Conservation (phyloP, 2,329 filamentous ascomycete genomes). For the Apiospora malaysiana region DNA sequence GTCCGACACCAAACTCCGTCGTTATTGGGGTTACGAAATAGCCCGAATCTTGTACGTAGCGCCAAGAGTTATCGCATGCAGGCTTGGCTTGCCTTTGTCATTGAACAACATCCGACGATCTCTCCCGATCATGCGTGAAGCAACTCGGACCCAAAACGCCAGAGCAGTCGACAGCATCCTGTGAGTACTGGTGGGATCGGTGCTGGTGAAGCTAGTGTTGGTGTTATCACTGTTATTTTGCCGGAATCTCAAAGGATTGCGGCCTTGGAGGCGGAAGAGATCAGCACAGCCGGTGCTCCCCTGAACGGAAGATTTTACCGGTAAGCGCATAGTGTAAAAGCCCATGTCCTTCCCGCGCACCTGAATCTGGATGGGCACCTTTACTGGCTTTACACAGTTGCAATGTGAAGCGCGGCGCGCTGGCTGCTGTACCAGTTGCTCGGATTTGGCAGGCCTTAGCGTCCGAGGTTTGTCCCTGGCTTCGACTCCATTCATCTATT, state of each 20-base stretch:
- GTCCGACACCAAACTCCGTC: background rate
- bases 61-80: background rate
- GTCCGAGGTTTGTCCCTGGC: background rate
- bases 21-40: background rate
- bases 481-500: background rate
- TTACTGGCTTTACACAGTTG: background rate
- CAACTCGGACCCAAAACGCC: background rate
- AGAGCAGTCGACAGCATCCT: background rate
- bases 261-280: background rate
- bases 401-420: background rate
- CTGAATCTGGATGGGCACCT: background rate
- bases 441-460: constrained; percentile 8
- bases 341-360: background rate
- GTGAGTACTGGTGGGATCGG: background rate
- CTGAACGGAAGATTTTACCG: constrained; percentile 4
- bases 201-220: background rate
- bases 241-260: background rate
- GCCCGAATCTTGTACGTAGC: background rate
- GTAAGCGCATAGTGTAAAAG: background rate
- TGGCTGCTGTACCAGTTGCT: background rate
- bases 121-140: background rate
- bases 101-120: constrained; percentile 1
- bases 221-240: background rate
- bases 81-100: background rate
- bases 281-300: background rate